Conservation (phyloP, 2,329 filamentous ascomycete genomes). For the Colletotrichum magnum region DNA sequence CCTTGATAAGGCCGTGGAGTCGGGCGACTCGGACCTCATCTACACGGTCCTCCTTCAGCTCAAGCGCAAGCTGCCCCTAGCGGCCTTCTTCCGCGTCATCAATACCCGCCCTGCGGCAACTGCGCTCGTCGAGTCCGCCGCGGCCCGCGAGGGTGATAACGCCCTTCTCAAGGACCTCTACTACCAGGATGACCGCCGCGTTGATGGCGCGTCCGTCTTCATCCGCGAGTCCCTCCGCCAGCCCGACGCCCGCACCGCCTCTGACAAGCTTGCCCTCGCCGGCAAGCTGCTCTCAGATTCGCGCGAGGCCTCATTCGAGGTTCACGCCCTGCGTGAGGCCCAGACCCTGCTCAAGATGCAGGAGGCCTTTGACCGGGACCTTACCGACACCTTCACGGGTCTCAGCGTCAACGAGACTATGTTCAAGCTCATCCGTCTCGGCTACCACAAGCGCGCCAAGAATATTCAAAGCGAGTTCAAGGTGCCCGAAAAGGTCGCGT, state of each 20-base stretch:
- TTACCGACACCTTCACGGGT: constrained; percentile 83
- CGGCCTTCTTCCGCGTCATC: constrained; percentile 92
- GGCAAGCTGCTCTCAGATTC: constrained; percentile 86
- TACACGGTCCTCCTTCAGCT: constrained; percentile 89
- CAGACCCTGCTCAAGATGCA: constrained; percentile 86
- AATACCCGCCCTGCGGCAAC: constrained; percentile 88
- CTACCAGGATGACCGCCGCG: constrained; percentile 93
- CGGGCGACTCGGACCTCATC: constrained; percentile 94
- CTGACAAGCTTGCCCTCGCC: constrained; percentile 91
- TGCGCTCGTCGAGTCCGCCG: constrained; percentile 89
- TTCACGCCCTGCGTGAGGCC: constrained; percentile 84
- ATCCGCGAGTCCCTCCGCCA: constrained; percentile 86
- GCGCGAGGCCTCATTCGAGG: constrained; percentile 82
- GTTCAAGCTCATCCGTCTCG: constrained; percentile 86
- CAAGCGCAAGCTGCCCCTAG: constrained; percentile 90
- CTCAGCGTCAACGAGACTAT: constrained; percentile 93
- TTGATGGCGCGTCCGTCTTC: constrained; percentile 90
- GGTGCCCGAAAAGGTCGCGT: constrained; percentile 89
- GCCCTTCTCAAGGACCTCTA: constrained; percentile 92
- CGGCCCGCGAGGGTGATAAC: constrained; percentile 78
- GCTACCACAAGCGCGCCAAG: constrained; percentile 86
- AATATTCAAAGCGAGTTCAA: constrained; percentile 95
- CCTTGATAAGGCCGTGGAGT: constrained; percentile 96
- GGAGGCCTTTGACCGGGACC: constrained; percentile 86
- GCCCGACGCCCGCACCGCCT: constrained; percentile 76